Evolutionary conservation across 2,329 filamentous ascomycete species (phyloP), one percentile per base, ranked within the genome.

Genomic region (Orbilia quercus): DNA sequence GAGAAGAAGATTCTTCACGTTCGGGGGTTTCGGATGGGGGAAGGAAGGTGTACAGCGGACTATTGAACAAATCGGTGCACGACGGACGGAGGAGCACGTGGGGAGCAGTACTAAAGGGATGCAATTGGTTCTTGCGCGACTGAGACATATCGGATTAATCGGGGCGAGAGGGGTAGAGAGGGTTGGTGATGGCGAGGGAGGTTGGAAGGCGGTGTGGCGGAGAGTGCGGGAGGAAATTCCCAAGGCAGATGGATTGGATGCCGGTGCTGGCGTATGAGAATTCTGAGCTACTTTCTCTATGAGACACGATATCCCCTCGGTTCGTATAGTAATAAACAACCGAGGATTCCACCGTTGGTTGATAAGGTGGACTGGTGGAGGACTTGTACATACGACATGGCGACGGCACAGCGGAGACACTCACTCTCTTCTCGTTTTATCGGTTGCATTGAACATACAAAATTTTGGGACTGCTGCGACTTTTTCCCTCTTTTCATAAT

Each of bases 61-160:
- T 78, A 93, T 95, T 78, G 91, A 95, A 82, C 86, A 86, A 60
- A 88, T 94, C 73, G 90, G 90, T 9, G 88, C 91, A 40, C 89
- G 88, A 78, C 90, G 91, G 79, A 92, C 91, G 3, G 86, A 89
- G 76, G 89, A 90, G 77, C 90, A 91, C 79, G 85, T 94, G 77
- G 88, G 89, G 57, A 93, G 93, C 82, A 91, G 90, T 76, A 88
- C 90, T 54, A 90, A 93, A 79, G 91, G 91, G 53, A 94, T 95
- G 91, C 88, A 87, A 65, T 87, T 93, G 38, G 91, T 95, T 7
- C 84, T 95, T 20, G 90, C 92, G 80, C 84, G 91, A 51, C 80
- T 91, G 78, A 83, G 89, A 60, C 83, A 84, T 67, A 89, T 89
- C 40, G 89, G 89, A 0, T 82, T 91, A 16, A 87, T 90, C 14